phyloP scores from a whole-genome alignment of 768 basidiomycete species.

The Boletus subparvulus region DNA sequence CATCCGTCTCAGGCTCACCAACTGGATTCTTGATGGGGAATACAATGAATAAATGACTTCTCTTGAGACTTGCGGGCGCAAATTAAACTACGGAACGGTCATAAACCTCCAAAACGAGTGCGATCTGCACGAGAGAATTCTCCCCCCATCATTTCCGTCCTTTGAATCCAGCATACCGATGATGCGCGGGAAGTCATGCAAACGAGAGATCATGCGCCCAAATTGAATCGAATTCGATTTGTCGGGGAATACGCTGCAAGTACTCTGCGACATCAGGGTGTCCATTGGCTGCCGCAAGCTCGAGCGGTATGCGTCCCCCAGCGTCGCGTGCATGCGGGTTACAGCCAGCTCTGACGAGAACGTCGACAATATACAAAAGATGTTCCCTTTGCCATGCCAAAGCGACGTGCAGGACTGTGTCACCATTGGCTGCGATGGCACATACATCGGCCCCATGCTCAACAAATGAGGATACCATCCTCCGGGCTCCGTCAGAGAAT shows the following conservation, averaged over 20 bases:
- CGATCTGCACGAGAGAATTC: no score
- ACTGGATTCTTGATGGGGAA: no score
- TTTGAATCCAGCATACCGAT: no score
- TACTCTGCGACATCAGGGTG: background rate
- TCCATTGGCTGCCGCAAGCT: background rate
- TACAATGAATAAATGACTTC: no score
- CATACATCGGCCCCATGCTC: background rate
- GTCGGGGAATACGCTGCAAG: background rate
- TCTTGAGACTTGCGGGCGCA: no score
- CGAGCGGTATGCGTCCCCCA: background rate
- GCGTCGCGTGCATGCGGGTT: background rate
- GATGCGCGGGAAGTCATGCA: no score
- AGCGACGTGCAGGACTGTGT: background rate
- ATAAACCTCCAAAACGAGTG: no score
- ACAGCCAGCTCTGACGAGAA: background rate
- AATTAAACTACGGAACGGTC: no score
- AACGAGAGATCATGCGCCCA: no score
- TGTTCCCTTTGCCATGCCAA: background rate
- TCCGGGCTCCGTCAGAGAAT: rapidly evolving
- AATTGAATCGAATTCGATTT: background rate
- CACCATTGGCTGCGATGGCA: background rate
- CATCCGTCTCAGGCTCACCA: no score
- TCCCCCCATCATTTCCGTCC: no score
- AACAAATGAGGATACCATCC: background rate
- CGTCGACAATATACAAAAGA: background rate